Base-by-base conservation (phyloP, 495 filamentous ascomycete species). In the Parmelia sp. region DNA sequence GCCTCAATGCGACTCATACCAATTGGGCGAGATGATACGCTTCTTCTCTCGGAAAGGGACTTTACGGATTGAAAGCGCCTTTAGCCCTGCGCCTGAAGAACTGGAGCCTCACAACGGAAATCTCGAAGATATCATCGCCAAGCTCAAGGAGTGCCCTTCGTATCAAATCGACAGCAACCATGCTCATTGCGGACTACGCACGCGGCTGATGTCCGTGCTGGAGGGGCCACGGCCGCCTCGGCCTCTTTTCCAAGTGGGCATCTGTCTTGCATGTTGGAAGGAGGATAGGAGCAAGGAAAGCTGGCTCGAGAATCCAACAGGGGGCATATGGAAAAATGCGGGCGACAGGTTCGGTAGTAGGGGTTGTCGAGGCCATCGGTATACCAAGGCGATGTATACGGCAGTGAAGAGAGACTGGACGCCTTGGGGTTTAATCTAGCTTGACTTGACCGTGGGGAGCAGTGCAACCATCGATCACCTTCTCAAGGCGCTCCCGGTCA, bases 131-230 rank as follows among this genome's bases (percentile, higher is more conserved):
- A 69, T 89, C 33, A 75, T 89, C 2, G 74, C 78, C 9, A 75
- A 76, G 9, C 73, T 90, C 12, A 80, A 83, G 53, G 79, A 87
- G 68, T 87, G 82, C 61, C 86, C 91, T 0, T 78, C 80, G 57
- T 96, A 96, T 71, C 89, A 93, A 70, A 85, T 95, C 61, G 89
- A 96, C 71, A 75, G 78, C 15, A 79, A 89, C 71, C 91, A 96
- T 71, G 79, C 79, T 0, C 88, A 90, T 68, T 96, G 91, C 72
- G 91, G 91, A 1, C 77, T 91, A 17, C 77, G 89, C 12, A 86
- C 82, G 17, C 79, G 86, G 36, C 68, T 95, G 8, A 63, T 89
- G 25, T 87, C 89, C 4, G 75, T 88, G 1, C 75, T 96, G 1
- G 86, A 90, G 31, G 82, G 82, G 51, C 78, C 93, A 62, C 25